Base-by-base conservation (phyloP, 1,284 basidiomycete genomes). In the Sporisorium exsertum region DNA sequence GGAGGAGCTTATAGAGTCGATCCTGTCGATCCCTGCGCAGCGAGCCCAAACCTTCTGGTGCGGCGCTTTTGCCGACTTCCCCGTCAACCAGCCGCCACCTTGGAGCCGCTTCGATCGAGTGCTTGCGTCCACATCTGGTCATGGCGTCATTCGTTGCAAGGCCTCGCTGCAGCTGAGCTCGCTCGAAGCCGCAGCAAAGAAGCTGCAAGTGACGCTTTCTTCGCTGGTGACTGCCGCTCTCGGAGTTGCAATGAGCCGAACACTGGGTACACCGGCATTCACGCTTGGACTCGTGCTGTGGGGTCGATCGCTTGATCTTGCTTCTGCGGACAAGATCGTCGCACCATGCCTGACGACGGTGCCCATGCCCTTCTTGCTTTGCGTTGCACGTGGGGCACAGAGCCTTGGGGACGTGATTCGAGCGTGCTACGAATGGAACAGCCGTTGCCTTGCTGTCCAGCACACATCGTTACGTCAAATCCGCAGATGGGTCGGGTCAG, bases 381-480 rank as follows among this genome's bases (percentile, higher is more conserved):
- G 56, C 46, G 22, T 27, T 27, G 45, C 15, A 6, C 56, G 45
- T 9, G 33, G 33, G 2, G 20, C 45, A 26, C 51, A 27, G 16
- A 26, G 16, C 37, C 5, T 63, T 16, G 37, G 15, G 2, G 35
- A 56, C 6, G 35, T 32, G 22, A 33, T 63, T 26, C 35, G 46
- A 8, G 35, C 60, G 20, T 63, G 60, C 27, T 22, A 56, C 53
- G 46, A 42, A 5, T 57, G 55, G 49, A 53, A 57, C 42, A 64
- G 42, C 35, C 52, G 55, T 10, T 57, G 62, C 37, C 55, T 58
- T 8, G 40, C 49, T 26, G 51, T 42, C 42, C 54, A 64, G 50
- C 54, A 64, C 47, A 58, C 55, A 2, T 58, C 62, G 50, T 58
- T 64, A 40, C 62, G 60, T 12, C 60, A 63, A 24, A 63, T 63